phyloP scores from a whole-genome alignment of 2,329 filamentous ascomycete species.

The Dactylellina sp. region DNA sequence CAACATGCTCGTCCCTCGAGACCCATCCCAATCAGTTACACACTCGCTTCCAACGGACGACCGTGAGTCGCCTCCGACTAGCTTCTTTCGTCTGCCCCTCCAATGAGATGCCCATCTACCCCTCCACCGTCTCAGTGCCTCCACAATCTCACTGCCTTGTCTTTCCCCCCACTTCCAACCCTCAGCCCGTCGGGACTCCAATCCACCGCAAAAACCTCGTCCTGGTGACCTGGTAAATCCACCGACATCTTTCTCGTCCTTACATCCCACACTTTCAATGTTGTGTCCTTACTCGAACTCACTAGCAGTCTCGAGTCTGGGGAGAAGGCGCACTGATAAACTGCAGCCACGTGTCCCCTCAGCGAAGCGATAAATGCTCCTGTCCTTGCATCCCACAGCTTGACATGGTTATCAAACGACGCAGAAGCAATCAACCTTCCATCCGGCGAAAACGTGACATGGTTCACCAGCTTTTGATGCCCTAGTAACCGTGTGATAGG shows the following conservation, averaged over 20 bases:
- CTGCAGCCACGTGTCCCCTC: conserved; percentile 87
- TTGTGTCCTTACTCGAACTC: conserved; percentile 82
- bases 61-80: background rate
- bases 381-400: conserved; percentile 71
- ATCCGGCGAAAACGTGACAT: conserved; percentile 80
- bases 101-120: conserved; percentile 21
- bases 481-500: conserved; percentile 72
- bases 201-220: conserved; percentile 66
- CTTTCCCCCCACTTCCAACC: conserved; percentile 91
- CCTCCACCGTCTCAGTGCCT: conserved; percentile 67
- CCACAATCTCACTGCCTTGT: conserved; percentile 80
- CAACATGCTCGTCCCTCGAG: too few species aligned
- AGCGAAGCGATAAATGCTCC: conserved; percentile 82
- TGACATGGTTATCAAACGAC: conserved; percentile 84
- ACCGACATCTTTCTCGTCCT: conserved; percentile 82
- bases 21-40: background rate
- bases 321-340: conserved; percentile 93
- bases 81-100: background rate
- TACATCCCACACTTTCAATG: conserved; percentile 83
- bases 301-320: conserved; percentile 84
- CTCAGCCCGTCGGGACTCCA: conserved; percentile 67
- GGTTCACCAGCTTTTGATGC: conserved; percentile 51
- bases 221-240: conserved; percentile 50
- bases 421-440: conserved; percentile 87
- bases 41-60: conserved; percentile 1